Evolutionary conservation across 148 eudicot species (phyloP).

Genomic region (Dysphania ambrosioides): DNA sequence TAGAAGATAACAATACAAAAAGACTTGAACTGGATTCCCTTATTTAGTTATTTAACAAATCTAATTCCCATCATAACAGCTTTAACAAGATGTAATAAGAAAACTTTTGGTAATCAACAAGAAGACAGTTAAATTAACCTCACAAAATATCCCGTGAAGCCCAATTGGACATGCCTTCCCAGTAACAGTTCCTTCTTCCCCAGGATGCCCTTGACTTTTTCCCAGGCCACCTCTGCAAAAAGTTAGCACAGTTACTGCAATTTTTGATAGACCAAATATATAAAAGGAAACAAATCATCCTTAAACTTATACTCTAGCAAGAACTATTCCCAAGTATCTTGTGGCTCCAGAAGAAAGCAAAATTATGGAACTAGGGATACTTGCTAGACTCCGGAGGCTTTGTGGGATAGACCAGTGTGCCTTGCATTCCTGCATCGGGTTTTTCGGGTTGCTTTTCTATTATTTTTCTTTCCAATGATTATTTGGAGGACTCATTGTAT

Average conservation of each 20-base stretch:
- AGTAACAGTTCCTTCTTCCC: constrained; percentile 83
- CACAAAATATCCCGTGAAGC: constrained; percentile 87
- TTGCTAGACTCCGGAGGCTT: not conserved
- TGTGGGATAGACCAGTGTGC: not conserved
- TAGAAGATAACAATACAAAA: not conserved
- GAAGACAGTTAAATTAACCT: constrained; percentile 42
- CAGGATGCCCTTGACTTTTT: constrained; percentile 63
- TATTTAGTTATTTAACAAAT: not conserved
- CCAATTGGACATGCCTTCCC: constrained; percentile 90
- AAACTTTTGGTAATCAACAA: not conserved
- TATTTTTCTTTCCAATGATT: not conserved
- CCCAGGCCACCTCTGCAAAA: constrained; percentile 77
- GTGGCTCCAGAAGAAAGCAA: not conserved
- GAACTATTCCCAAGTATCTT: not conserved
- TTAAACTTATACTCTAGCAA: not conserved
- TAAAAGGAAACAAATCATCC: not conserved
- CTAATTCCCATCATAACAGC: not conserved
- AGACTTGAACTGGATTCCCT: not conserved
- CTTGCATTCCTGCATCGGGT: not conserved
- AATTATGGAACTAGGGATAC: not conserved
- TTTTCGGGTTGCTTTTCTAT: not conserved
- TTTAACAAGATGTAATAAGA: not conserved
- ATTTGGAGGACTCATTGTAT: not conserved
- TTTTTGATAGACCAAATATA: not conserved
- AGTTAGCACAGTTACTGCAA: not conserved